Conservation (phyloP, 179 eudicot species). For the Silene coronaria region DNA sequence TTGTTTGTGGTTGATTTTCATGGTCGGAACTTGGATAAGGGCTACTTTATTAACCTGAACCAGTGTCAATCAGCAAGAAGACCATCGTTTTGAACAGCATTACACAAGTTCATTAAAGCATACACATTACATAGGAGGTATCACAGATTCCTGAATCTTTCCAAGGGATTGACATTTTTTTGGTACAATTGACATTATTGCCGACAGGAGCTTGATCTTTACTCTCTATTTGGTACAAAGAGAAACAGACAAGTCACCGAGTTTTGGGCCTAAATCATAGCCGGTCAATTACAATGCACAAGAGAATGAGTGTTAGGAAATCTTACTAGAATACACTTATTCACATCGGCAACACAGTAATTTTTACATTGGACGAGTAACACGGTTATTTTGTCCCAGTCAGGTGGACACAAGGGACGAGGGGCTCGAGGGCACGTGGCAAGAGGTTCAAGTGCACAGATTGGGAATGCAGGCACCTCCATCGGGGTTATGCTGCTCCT, state of each 20-base stretch:
- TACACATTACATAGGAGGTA: no score
- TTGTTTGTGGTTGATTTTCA: no score
- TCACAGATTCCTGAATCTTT: no score
- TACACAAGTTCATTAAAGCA: no score
- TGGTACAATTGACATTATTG: no score
- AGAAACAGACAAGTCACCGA: background rate
- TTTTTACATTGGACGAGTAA: background rate
- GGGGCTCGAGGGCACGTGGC: constrained; percentile 3
- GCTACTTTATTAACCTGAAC: no score
- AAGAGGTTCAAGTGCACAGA: constrained; percentile 39
- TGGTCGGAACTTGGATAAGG: no score
- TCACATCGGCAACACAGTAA: constrained; percentile 17
- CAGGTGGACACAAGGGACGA: background rate
- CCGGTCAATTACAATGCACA: constrained; percentile 10
- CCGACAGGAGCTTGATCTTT: background rate
- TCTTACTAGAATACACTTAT: constrained; percentile 15
- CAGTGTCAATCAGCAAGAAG: no score
- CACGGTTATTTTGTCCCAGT: background rate
- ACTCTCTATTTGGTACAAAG: background rate
- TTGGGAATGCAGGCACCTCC: constrained; percentile 57
- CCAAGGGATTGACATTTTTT: no score
- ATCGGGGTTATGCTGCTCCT: constrained; percentile 51
- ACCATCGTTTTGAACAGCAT: no score
- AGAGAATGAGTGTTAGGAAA: background rate
- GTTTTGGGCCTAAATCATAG: background rate